These are phyloP conservation scores for Calvatia gigantea DNA, from an alignment of 768 basidiomycete genomes.

Conservation along the genomic window DNA sequence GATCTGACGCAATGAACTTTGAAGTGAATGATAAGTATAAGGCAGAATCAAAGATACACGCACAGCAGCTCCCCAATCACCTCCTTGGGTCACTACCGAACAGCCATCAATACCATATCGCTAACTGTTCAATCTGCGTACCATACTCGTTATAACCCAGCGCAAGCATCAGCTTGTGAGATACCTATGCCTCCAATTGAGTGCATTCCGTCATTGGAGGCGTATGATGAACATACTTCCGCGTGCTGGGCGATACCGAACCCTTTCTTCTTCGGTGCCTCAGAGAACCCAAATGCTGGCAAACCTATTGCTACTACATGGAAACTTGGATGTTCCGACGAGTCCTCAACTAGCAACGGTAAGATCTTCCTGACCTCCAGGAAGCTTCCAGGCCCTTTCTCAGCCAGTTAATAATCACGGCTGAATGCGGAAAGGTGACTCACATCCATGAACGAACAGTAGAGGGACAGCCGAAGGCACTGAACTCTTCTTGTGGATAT, in stretches of 20 bases:
- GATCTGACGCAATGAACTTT: slow-evolving; percentile 15
- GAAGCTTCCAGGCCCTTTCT: slow-evolving; percentile 59
- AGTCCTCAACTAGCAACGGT: slow-evolving; percentile 42
- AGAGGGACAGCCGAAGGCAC: slow-evolving; percentile 38
- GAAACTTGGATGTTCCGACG: slow-evolving; percentile 47
- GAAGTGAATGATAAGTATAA: too few relatives aligned
- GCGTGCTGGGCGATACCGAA: slow-evolving; percentile 47
- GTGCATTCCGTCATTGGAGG: background rate
- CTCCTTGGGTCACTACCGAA: slow-evolving; percentile 27
- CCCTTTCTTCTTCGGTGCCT: slow-evolving; percentile 47
- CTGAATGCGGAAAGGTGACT: slow-evolving; percentile 10
- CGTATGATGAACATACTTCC: slow-evolving; percentile 38
- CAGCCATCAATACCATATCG: background rate
- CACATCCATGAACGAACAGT: slow-evolving; percentile 48
- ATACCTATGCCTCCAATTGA: slow-evolving; percentile 25
- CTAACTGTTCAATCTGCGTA: background rate
- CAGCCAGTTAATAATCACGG: background rate
- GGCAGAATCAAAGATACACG: background rate
- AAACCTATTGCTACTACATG: slow-evolving; percentile 60
- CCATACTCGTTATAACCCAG: slow-evolving; percentile 48
- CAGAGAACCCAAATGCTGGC: slow-evolving; percentile 63
- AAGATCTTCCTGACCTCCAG: slow-evolving; percentile 56
- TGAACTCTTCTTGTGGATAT: slow-evolving; percentile 49
- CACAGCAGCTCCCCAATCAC: slow-evolving; percentile 22
- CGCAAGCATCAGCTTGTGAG: slow-evolving; percentile 45